Evolutionary conservation across 2,329 filamentous ascomycete species (phyloP).

Genomic region (Pseudogymnoascus sp.): DNA sequence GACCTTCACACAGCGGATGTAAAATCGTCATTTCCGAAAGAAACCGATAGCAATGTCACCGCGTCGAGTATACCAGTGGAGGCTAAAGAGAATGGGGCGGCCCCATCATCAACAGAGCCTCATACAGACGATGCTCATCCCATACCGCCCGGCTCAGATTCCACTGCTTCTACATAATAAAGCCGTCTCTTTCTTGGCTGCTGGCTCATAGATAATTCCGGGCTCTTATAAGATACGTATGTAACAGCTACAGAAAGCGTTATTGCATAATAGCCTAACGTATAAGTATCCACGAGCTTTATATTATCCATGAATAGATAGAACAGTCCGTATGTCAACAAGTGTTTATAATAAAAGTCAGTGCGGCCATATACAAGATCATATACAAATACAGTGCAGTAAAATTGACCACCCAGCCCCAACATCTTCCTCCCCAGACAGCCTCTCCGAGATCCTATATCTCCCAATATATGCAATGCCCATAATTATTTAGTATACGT

Average conservation of each 20-base stretch:
- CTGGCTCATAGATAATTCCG: neutral
- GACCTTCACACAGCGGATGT: neutral
- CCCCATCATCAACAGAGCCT: neutral
- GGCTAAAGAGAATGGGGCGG: neutral
- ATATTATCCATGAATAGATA: neutral
- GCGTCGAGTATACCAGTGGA: neutral
- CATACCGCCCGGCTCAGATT: neutral
- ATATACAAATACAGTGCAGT: neutral
- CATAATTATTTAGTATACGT: neutral
- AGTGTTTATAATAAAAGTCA: neutral
- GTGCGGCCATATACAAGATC: neutral
- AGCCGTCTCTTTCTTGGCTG: neutral
- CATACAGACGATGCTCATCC: neutral
- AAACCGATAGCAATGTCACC: neutral
- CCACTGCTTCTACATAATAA: neutral
- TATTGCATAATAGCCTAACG: neutral
- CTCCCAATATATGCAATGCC: constrained; percentile 3
- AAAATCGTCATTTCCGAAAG: neutral
- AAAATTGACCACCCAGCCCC: neutral
- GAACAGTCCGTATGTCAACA: neutral
- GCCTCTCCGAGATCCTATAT: neutral
- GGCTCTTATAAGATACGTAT: neutral
- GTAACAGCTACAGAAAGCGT: neutral
- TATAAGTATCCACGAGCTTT: neutral
- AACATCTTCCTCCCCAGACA: neutral